Conservation (phyloP, 345 rosid genomes). For the Camelina laxa region DNA sequence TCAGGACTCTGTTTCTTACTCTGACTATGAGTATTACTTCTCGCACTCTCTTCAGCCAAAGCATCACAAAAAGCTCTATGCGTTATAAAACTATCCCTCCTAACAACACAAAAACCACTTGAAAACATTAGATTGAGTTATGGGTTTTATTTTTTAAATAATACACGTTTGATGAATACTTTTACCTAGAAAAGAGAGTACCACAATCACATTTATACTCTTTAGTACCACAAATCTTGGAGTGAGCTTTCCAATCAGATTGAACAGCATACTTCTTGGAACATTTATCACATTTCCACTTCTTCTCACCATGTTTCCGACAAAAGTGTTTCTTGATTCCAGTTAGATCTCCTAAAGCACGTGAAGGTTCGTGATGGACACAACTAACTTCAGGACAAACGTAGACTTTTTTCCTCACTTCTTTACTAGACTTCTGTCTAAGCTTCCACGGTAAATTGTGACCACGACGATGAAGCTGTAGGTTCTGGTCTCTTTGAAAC, state of each 20-base stretch:
- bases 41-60: constrained; percentile 57
- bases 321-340: constrained; percentile 77
- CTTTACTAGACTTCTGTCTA: constrained; percentile 36
- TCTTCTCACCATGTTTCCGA: constrained; percentile 76
- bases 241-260: constrained; percentile 78
- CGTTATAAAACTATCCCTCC: constrained; percentile 71
- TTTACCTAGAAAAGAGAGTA: constrained; percentile 62
- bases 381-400: constrained; percentile 66
- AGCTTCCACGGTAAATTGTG: constrained; percentile 54
- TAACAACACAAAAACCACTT: constrained; percentile 15
- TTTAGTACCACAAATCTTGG: constrained; percentile 68
- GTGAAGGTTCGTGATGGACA: constrained; percentile 66
- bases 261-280: constrained; percentile 68
- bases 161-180: background rate
- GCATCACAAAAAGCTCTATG: constrained; percentile 80
- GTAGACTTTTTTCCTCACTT: constrained; percentile 57
- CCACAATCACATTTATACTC: constrained; percentile 75
- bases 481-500: constrained; percentile 55
- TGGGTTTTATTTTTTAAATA: too few species aligned
- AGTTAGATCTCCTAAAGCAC: constrained; percentile 72
- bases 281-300: constrained; percentile 71
- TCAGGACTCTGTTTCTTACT: constrained; percentile 39
- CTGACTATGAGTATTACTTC: constrained; percentile 23
- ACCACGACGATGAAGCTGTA: constrained; percentile 50
- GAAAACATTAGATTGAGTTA: background rate